These are phyloP conservation scores for Alternaria conjuncta DNA, from an alignment of 2,329 filamentous ascomycete genomes.

Conservation along the genomic window DNA sequence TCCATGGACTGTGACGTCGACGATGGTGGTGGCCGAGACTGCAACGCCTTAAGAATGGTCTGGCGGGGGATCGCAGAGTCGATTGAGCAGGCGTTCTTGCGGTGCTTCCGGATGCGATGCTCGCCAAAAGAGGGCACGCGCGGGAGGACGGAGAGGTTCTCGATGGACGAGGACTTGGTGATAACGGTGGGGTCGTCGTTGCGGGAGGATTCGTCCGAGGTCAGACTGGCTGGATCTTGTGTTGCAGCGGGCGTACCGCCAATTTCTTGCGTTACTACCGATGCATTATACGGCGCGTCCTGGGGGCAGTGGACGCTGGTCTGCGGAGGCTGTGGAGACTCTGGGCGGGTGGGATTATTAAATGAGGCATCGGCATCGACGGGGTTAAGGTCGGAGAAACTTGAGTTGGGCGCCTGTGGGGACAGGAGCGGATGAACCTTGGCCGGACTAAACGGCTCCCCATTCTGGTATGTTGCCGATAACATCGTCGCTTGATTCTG, in stretches of 20 bases:
- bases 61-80: constrained; percentile 73
- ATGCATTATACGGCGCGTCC: constrained; percentile 35
- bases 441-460: constrained; percentile 43
- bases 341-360: constrained; percentile 34
- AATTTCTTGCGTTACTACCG: constrained; percentile 35
- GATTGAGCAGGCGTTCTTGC: constrained; percentile 58
- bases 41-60: constrained; percentile 82
- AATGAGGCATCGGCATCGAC: constrained; percentile 32
- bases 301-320: constrained; percentile 31
- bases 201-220: constrained; percentile 37
- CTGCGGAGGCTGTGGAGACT: constrained; percentile 34
- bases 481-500: constrained; percentile 26
- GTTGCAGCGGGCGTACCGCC: constrained; percentile 37
- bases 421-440: constrained; percentile 44
- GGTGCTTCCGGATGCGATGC: constrained; percentile 46
- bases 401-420: constrained; percentile 33
- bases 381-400: constrained; percentile 45
- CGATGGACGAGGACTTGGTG: constrained; percentile 44
- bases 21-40: constrained; percentile 63
- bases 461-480: constrained; percentile 26
- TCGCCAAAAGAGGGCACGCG: constrained; percentile 46
- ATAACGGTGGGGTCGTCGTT: constrained; percentile 26
- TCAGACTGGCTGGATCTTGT: constrained; percentile 20
- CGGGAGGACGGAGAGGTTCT: constrained; percentile 43
- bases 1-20: constrained; percentile 65